phyloP scores from a whole-genome alignment of 2,329 filamentous ascomycete species.

The Microdochium paspali region DNA sequence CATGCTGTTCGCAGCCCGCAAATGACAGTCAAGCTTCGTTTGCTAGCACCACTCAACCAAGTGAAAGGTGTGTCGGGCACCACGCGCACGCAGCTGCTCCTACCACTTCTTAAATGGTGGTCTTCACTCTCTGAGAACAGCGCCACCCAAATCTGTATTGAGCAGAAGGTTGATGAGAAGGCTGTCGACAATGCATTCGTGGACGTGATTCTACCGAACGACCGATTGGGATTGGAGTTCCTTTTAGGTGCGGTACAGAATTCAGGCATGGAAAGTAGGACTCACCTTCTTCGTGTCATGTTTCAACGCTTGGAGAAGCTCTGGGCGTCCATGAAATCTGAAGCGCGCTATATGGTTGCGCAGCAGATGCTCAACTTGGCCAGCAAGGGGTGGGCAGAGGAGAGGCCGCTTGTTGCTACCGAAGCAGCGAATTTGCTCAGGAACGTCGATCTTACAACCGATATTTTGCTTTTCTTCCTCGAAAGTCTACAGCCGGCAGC shows the following conservation, averaged over 20 bases:
- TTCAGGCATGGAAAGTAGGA: slow-evolving; percentile 29
- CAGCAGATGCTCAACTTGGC: slow-evolving; percentile 54
- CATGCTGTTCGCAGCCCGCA: slow-evolving; percentile 64
- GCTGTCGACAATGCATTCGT: slow-evolving; percentile 34
- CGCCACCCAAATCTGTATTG: slow-evolving; percentile 36
- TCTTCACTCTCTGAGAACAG: slow-evolving; percentile 41
- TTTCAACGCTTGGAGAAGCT: slow-evolving; percentile 62
- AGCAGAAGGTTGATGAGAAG: slow-evolving; percentile 31
- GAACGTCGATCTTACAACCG: slow-evolving; percentile 62
- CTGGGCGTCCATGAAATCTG: slow-evolving; percentile 63
- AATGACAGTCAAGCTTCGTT: slow-evolving; percentile 55
- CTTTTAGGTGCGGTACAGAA: slow-evolving; percentile 38
- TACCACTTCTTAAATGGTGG: slow-evolving; percentile 69
- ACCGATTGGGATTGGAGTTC: slow-evolving; percentile 39
- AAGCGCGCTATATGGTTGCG: slow-evolving; percentile 49
- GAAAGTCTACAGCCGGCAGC: slow-evolving; percentile 65
- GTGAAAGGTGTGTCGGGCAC: slow-evolving; percentile 62
- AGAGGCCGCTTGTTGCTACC: slow-evolving; percentile 32
- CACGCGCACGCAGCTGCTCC: slow-evolving; percentile 63
- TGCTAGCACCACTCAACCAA: slow-evolving; percentile 65
- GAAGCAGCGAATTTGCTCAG: slow-evolving; percentile 66
- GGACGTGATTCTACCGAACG: slow-evolving; percentile 44
- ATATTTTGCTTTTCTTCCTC: slow-evolving; percentile 63
- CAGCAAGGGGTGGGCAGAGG: slow-evolving; percentile 29
- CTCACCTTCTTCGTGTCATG: slow-evolving; percentile 50